Percentiles rank a stretch among this genome's conserved stretches.
phyloP scores from a whole-genome alignment of 2,329 filamentous ascomycete species.

The Aspergillus fumigatus region DNA sequence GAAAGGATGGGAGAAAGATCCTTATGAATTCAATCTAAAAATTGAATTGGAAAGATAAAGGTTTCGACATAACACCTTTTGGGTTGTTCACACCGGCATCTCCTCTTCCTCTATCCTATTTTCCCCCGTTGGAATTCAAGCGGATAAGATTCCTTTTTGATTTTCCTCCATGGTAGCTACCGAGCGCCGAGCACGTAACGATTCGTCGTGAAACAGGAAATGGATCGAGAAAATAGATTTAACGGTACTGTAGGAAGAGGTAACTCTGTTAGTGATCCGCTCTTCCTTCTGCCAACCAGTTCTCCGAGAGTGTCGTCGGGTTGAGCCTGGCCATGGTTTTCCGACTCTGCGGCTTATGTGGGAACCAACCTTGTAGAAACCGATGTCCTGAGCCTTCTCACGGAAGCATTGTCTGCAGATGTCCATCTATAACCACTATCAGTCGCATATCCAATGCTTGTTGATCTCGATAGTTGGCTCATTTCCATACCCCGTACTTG shows the following conservation, averaged over 20 bases:
- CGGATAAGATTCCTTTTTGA: slow-evolving; percentile 10
- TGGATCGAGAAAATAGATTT: slow-evolving; percentile 25
- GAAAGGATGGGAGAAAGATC: slow-evolving; percentile 19
- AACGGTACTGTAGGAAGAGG: slow-evolving; percentile 27
- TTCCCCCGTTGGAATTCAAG: slow-evolving; percentile 13
- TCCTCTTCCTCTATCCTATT: slow-evolving; percentile 20
- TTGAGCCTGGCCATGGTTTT: neutral
- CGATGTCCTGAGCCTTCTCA: slow-evolving; percentile 64
- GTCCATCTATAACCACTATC: slow-evolving; percentile 32
- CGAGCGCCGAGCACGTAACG: slow-evolving; percentile 29
- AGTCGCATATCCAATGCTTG: slow-evolving; percentile 7
- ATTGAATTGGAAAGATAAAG: slow-evolving; percentile 20
- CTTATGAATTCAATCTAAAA: slow-evolving; percentile 24
- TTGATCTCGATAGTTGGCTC: neutral
- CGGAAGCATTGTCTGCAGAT: slow-evolving; percentile 68
- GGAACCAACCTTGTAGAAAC: slow-evolving; percentile 61
- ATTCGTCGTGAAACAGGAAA: slow-evolving; percentile 29
- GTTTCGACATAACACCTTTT: slow-evolving; percentile 29
- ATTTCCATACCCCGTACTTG: slow-evolving; percentile 73
- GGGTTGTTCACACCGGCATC: slow-evolving; percentile 31
- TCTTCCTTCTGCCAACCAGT: slow-evolving; percentile 4
- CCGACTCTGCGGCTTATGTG: neutral
- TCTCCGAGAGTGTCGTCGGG: neutral
- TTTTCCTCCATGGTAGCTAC: slow-evolving; percentile 12
- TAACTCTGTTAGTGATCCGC: slow-evolving; percentile 12